phyloP scores from a whole-genome alignment of 2,329 filamentous ascomycete genomes.

The Juglanconis sp. region DNA sequence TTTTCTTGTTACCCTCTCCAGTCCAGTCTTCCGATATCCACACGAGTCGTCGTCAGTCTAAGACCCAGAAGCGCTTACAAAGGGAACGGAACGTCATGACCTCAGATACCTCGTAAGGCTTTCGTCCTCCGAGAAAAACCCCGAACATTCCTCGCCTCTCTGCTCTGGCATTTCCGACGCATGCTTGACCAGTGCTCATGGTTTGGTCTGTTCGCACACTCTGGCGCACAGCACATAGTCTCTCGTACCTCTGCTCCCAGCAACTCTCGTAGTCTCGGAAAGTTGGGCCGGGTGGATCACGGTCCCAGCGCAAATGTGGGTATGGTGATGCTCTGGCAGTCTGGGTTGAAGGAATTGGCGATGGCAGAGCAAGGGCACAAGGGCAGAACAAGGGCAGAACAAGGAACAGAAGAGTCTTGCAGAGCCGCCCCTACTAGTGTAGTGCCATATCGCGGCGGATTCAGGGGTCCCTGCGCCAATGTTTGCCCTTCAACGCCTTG shows the following conservation, averaged over 20 bases:
- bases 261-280: conserved; percentile 9
- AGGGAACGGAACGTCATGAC: too few species aligned
- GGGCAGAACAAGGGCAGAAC: not conserved
- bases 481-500: not conserved
- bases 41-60: too few species aligned
- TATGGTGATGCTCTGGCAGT: not conserved
- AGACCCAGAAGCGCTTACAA: too few species aligned
- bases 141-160: too few species aligned
- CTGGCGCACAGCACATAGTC: not conserved
- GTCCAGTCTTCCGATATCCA: too few species aligned
- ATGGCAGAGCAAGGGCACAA: not conserved
- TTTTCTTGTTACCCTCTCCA: not conserved
- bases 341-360: conserved; percentile 7
- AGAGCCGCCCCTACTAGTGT: not conserved
- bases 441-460: not conserved
- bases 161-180: too few species aligned
- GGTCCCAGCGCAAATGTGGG: conserved; percentile 4
- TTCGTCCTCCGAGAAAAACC: too few species aligned
- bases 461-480: not conserved
- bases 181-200: too few species aligned
- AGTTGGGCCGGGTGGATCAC: conserved; percentile 19
- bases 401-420: not conserved
- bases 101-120: too few species aligned
- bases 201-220: too few species aligned
- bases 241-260: not conserved